phyloP scores from a whole-genome alignment of 192 early-diverging fungal species.

The Coemansia sp. region DNA sequence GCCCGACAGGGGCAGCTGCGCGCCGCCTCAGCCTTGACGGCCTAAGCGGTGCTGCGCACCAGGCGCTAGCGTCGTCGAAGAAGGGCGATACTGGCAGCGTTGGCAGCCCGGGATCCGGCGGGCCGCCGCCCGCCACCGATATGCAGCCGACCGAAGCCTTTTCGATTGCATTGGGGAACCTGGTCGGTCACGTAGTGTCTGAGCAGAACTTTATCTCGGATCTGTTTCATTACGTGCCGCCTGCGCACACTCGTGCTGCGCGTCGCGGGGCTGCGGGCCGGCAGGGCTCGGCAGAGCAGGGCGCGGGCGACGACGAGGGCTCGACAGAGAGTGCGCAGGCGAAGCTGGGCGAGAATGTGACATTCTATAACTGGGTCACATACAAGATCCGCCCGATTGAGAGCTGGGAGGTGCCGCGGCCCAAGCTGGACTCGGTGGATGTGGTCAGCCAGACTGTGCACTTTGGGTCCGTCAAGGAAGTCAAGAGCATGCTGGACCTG shows the following conservation, averaged over 20 bases:
- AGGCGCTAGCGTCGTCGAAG: slow-evolving; percentile 21
- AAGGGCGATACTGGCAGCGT: slow-evolving; percentile 14
- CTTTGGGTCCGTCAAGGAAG: slow-evolving; percentile 49
- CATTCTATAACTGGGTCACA: slow-evolving; percentile 52
- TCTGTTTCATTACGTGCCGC: slow-evolving; percentile 70
- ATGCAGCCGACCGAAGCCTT: slow-evolving; percentile 48
- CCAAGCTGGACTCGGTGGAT: slow-evolving; percentile 42
- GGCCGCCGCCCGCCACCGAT: slow-evolving; percentile 6
- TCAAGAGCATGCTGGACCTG: slow-evolving; percentile 75
- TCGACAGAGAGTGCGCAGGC: slow-evolving; percentile 2
- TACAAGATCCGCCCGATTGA: slow-evolving; percentile 38
- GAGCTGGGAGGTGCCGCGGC: slow-evolving; percentile 33
- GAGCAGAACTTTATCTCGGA: slow-evolving; percentile 94
- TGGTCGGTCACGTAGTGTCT: slow-evolving; percentile 67
- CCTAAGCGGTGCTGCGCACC: slow-evolving; percentile 38
- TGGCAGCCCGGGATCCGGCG: neutral
- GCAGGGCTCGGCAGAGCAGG: neutral
- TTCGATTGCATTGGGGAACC: slow-evolving; percentile 38
- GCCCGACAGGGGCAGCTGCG: slow-evolving; percentile 7
- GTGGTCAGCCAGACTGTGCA: slow-evolving; percentile 42
- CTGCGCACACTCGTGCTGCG: slow-evolving; percentile 34
- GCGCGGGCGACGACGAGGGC: neutral
- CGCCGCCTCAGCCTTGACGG: slow-evolving; percentile 45
- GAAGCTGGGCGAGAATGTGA: slow-evolving; percentile 28
- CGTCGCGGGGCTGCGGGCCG: slow-evolving; percentile 4